Percentiles rank a stretch among this genome's conserved stretches.
Conservation (phyloP, 176 grass and related monocot species). For the Musa acuminata region DNA sequence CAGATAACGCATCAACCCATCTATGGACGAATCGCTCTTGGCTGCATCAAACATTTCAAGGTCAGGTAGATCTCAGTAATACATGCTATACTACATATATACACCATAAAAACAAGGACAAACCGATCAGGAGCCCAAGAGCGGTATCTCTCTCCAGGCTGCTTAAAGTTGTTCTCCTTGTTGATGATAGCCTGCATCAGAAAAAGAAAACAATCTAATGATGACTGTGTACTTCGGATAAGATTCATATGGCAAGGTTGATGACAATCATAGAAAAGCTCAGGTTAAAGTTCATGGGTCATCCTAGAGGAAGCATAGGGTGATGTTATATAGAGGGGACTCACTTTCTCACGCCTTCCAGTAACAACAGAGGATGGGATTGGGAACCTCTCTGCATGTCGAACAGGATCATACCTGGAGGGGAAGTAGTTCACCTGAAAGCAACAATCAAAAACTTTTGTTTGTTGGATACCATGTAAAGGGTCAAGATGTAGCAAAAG, state of each 20-base stretch:
- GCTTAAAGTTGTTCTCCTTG: slow-evolving; percentile 99
- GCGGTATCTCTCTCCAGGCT: slow-evolving; percentile 90
- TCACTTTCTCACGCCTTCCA: slow-evolving; percentile 73
- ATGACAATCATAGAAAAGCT: not conserved
- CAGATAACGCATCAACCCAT: slow-evolving; percentile 77
- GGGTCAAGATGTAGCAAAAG: not conserved
- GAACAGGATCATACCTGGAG: slow-evolving; percentile 69
- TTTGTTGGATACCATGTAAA: not conserved
- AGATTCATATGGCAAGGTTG: not conserved
- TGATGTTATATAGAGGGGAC: not conserved
- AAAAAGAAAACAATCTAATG: not conserved
- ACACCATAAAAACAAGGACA: not conserved
- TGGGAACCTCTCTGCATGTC: slow-evolving; percentile 70
- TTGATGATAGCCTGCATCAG: slow-evolving; percentile 41
- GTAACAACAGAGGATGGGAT: slow-evolving; percentile 45
- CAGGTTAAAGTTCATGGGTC: not conserved
- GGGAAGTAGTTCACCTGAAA: slow-evolving; percentile 83
- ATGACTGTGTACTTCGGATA: not conserved
- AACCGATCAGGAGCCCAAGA: slow-evolving; percentile 65
- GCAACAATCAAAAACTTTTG: slow-evolving; percentile 4
- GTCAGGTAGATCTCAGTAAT: not conserved
- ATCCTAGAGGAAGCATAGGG: not conserved
- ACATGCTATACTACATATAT: not conserved
- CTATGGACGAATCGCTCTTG: slow-evolving; percentile 85
- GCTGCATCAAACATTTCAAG: slow-evolving; percentile 18